Conservation (phyloP, 1,284 basidiomycete species). For the Malassezia vespertilionis region DNA sequence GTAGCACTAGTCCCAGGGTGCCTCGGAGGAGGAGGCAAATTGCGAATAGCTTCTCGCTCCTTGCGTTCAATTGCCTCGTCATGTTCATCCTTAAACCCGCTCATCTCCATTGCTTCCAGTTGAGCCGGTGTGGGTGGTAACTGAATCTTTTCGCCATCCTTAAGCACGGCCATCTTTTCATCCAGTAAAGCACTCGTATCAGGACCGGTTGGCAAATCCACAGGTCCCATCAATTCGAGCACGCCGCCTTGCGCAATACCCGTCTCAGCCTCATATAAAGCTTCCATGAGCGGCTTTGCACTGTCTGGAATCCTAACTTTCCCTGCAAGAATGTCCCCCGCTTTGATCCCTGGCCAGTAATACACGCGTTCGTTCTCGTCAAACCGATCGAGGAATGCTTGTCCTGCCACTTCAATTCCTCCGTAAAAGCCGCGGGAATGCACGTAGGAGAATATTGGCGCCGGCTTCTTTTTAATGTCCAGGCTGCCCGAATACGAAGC, state of each 20-base stretch:
- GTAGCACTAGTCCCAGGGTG: constrained; percentile 19
- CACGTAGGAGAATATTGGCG: constrained; percentile 44
- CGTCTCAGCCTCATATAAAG: constrained; percentile 52
- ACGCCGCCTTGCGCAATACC: constrained; percentile 51
- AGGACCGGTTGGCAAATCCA: constrained; percentile 15
- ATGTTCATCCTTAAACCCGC: constrained; percentile 41
- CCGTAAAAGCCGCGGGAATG: constrained; percentile 45
- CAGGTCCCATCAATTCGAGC: constrained; percentile 24
- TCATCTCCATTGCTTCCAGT: constrained; percentile 38
- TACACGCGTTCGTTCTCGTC: constrained; percentile 45
- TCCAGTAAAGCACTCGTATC: background rate
- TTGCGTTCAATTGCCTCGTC: constrained; percentile 29
- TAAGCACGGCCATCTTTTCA: constrained; percentile 12
- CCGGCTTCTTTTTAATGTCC: constrained; percentile 47
- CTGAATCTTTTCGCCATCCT: constrained; percentile 38
- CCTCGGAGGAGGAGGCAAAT: constrained; percentile 26
- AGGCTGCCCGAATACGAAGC: constrained; percentile 51
- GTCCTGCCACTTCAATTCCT: constrained; percentile 39
- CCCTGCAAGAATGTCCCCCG: constrained; percentile 34
- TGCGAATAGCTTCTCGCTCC: constrained; percentile 24
- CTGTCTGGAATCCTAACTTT: constrained; percentile 48
- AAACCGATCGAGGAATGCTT: constrained; percentile 35
- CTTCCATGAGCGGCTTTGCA: constrained; percentile 49
- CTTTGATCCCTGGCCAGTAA: constrained; percentile 42
- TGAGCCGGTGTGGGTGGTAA: constrained; percentile 43